A percentile compares a stretch with the other conserved stretches of the same genome.
phyloP scores from a whole-genome alignment of 352 stramenopile genomes.

The Phytophthora cryptogea region DNA sequence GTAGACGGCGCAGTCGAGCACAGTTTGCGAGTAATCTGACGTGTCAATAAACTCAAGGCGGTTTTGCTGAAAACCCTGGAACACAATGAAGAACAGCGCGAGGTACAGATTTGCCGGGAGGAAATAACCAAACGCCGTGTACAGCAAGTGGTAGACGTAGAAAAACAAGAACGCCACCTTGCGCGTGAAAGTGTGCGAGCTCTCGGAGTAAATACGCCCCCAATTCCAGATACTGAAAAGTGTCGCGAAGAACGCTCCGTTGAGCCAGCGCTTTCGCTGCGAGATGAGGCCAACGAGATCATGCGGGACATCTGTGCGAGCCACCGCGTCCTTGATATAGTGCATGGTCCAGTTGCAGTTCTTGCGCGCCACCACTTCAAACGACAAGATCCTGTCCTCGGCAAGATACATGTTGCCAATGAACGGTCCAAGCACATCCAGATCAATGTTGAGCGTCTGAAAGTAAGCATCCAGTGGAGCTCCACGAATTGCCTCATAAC shows the following conservation, averaged over 20 bases:
- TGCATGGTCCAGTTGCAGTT: constrained; percentile 89
- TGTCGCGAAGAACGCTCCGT: constrained; percentile 88
- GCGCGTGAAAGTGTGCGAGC: constrained; percentile 68
- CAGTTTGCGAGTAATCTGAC: constrained; percentile 57
- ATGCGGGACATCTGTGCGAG: constrained; percentile 81
- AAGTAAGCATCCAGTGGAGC: constrained; percentile 85
- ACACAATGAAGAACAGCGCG: constrained; percentile 86
- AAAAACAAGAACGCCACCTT: constrained; percentile 75
- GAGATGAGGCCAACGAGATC: constrained; percentile 85
- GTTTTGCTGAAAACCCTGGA: constrained; percentile 90
- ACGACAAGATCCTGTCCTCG: constrained; percentile 86
- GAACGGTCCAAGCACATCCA: constrained; percentile 83
- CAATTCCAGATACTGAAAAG: constrained; percentile 89
- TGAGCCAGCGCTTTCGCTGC: constrained; percentile 88
- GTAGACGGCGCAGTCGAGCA: constrained; percentile 70
- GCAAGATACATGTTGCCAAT: constrained; percentile 90
- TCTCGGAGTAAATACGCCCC: constrained; percentile 84
- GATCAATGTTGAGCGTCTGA: constrained; percentile 80
- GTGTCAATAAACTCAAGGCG: constrained; percentile 81
- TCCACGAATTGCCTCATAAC: constrained; percentile 84
- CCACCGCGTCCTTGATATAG: constrained; percentile 85
- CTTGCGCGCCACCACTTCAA: constrained; percentile 83
- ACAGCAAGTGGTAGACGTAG: constrained; percentile 81
- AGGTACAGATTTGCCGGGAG: constrained; percentile 85
- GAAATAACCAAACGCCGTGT: constrained; percentile 75